phyloP scores from a whole-genome alignment of 2,329 filamentous ascomycete species.

The Fusarium sacchari region DNA sequence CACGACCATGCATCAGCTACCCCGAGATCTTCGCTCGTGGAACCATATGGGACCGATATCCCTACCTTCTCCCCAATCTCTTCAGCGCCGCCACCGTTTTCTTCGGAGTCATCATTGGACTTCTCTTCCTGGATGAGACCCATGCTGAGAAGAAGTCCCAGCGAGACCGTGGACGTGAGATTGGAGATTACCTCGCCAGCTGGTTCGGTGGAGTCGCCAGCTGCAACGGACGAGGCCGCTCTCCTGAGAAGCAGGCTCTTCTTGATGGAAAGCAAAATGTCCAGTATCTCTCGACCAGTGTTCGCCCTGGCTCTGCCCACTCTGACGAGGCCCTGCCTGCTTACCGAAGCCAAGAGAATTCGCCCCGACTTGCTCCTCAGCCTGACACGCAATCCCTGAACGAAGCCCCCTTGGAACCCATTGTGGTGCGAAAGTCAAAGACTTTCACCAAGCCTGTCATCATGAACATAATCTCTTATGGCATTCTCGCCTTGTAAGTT shows the following conservation, averaged over 20 bases:
- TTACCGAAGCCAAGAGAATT: conserved; percentile 71
- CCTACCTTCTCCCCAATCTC: conserved; percentile 92
- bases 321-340: conserved; percentile 69
- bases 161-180: conserved; percentile 78
- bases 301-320: conserved; percentile 12
- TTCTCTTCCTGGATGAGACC: conserved; percentile 93
- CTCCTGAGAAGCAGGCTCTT: conserved; percentile 69
- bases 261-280: conserved; percentile 70
- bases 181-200: conserved; percentile 75
- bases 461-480: conserved; percentile 88
- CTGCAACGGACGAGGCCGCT: conserved; percentile 51
- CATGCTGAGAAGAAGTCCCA: conserved; percentile 83
- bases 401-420: conserved; percentile 27
- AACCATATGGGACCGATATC: conserved; percentile 85
- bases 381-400: conserved; percentile 35
- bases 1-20: conserved; percentile 85
- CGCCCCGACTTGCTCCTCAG: conserved; percentile 56
- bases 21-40: conserved; percentile 76
- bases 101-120: conserved; percentile 78
- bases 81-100: conserved; percentile 84
- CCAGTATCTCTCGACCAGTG: conserved; percentile 61
- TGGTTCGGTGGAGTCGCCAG: conserved; percentile 49
- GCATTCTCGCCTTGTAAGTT: conserved; percentile 92
- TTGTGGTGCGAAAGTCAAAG: conserved; percentile 48
- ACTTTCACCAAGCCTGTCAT: conserved; percentile 88